Evolutionary conservation across 2,329 filamentous ascomycete species (phyloP).

Genomic region (Hirsutella rhossiliensis): DNA sequence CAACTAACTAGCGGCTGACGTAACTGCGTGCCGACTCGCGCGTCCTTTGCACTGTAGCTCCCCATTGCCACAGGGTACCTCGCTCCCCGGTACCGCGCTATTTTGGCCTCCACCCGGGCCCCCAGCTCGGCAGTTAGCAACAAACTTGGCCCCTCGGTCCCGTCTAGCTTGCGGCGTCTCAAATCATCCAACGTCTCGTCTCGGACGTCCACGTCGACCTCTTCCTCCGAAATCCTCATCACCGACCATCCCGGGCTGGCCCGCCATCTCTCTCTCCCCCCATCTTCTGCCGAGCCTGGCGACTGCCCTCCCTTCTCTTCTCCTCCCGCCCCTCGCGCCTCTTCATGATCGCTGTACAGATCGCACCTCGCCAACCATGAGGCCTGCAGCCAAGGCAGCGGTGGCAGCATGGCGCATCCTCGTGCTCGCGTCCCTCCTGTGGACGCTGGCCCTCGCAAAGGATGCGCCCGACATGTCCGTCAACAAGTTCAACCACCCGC

Average conservation of each 20-base stretch:
- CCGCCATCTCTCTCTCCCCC: neutral
- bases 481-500: conserved; percentile 53
- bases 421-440: conserved; percentile 32
- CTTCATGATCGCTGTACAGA: conserved; percentile 27
- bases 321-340: conserved; percentile 3
- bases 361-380: conserved; percentile 34
- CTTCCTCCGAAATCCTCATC: neutral
- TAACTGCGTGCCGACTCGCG: too few relatives aligned
- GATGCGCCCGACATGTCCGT: conserved; percentile 54
- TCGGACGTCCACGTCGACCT: conserved; percentile 1
- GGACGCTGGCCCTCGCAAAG: conserved; percentile 36
- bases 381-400: conserved; percentile 34
- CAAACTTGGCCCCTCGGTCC: too few relatives aligned
- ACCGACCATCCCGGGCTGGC: neutral
- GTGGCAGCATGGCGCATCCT: conserved; percentile 36
- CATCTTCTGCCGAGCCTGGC: neutral
- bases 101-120: too few relatives aligned
- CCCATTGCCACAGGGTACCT: too few relatives aligned
- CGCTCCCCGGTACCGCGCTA: too few relatives aligned
- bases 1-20: too few relatives aligned
- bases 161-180: neutral
- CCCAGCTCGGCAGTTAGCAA: too few relatives aligned
- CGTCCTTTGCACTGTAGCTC: too few relatives aligned
- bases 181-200: conserved; percentile 7
- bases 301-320: neutral